A percentile compares a stretch with the other conserved stretches of the same genome.
Evolutionary conservation across 495 filamentous ascomycete species (phyloP).

Genomic region (Penicillium coffeae): DNA sequence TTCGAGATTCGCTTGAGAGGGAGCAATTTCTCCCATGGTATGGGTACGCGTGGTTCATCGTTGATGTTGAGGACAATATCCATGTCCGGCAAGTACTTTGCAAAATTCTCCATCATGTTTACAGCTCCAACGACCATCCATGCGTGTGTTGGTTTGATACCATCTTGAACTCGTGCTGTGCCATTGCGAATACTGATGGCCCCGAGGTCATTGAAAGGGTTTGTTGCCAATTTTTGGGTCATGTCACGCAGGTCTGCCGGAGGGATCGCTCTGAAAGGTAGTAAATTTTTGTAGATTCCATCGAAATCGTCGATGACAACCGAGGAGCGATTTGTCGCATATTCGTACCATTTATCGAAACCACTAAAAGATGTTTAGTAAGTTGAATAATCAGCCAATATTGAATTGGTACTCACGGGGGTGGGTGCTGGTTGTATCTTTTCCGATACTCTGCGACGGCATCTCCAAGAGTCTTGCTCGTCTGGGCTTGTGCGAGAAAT

Average conservation of each 20-base stretch:
- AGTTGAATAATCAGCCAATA: not conserved
- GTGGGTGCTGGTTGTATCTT: slow-evolving; percentile 47
- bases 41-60: slow-evolving; percentile 70
- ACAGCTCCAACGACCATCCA: slow-evolving; percentile 59
- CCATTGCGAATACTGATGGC: slow-evolving; percentile 47
- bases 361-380: slow-evolving; percentile 24
- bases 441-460: slow-evolving; percentile 40
- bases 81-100: slow-evolving; percentile 72
- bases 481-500: slow-evolving; percentile 33
- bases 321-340: slow-evolving; percentile 58
- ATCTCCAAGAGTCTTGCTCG: slow-evolving; percentile 33
- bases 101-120: slow-evolving; percentile 63
- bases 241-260: slow-evolving; percentile 55
- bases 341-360: slow-evolving; percentile 66
- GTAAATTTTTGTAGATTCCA: slow-evolving; percentile 64
- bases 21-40: slow-evolving; percentile 59
- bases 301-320: slow-evolving; percentile 72
- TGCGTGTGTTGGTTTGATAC: slow-evolving; percentile 46
- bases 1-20: slow-evolving; percentile 35
- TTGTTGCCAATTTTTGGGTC: slow-evolving; percentile 41
- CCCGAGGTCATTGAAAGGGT: slow-evolving; percentile 49
- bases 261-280: slow-evolving; percentile 68
- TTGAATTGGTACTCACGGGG: slow-evolving; percentile 30
- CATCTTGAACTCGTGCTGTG: slow-evolving; percentile 37
- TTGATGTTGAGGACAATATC: slow-evolving; percentile 76